These are phyloP conservation scores for Phytophthora sp. DNA, from an alignment of 352 stramenopile species.

Conservation along the genomic window DNA sequence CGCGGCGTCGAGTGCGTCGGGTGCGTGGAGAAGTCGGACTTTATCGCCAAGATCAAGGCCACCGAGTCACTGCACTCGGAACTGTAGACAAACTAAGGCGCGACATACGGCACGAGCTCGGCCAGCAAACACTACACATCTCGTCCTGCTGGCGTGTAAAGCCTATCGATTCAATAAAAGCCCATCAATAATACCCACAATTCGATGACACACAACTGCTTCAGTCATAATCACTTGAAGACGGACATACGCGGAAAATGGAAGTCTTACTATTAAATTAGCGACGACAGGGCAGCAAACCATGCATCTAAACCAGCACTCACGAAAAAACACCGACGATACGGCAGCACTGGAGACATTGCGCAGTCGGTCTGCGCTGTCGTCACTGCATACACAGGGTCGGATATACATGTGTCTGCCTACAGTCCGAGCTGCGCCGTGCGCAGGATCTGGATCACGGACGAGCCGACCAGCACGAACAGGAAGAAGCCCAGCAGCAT, in stretches of 20 bases:
- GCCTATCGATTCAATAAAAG: slow-evolving; percentile 41
- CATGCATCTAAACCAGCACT: background rate
- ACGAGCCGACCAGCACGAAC: slow-evolving; percentile 88
- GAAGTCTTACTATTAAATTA: slow-evolving; percentile 45
- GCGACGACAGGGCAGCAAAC: slow-evolving; percentile 10
- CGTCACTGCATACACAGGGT: slow-evolving; percentile 10
- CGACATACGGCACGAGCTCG: background rate
- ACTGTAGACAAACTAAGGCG: slow-evolving; percentile 62
- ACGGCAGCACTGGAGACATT: background rate
- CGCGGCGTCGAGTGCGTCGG: slow-evolving; percentile 93
- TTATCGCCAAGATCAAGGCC: slow-evolving; percentile 94
- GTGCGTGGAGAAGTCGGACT: slow-evolving; percentile 96
- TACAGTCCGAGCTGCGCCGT: slow-evolving; percentile 80
- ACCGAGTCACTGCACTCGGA: slow-evolving; percentile 86
- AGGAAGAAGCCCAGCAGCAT: slow-evolving; percentile 87
- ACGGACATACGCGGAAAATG: no score
- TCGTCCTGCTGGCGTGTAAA: background rate
- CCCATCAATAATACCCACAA: slow-evolving; percentile 15
- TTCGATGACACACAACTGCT: background rate
- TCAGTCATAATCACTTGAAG: background rate
- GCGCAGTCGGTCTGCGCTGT: background rate
- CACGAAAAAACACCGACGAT: background rate
- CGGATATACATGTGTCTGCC: slow-evolving; percentile 11
- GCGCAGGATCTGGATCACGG: slow-evolving; percentile 86
- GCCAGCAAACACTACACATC: slow-evolving; percentile 4